phyloP scores from a whole-genome alignment of 2,329 filamentous ascomycete genomes.

The Lecanoromycetidae sp. region DNA sequence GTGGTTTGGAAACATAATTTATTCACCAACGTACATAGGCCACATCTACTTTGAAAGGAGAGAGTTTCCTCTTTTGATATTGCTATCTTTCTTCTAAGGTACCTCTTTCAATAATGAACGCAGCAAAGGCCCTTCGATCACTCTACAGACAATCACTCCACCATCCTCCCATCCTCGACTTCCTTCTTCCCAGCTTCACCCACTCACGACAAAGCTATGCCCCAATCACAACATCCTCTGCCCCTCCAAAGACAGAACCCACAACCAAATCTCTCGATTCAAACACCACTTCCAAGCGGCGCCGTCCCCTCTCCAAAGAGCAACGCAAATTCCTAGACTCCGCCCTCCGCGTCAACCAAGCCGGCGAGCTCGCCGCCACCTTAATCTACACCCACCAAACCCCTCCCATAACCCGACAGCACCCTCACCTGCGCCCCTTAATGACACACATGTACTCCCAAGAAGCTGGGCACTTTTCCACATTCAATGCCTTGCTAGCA shows the following conservation, averaged over 20 bases:
- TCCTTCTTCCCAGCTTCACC: conserved; percentile 29
- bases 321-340: conserved; percentile 66
- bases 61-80: no score
- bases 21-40: no score
- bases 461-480: conserved; percentile 73
- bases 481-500: conserved; percentile 72
- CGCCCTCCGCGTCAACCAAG: conserved; percentile 89
- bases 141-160: background rate
- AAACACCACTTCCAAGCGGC: conserved; percentile 21
- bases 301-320: conserved; percentile 51
- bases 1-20: no score
- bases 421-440: conserved; percentile 77
- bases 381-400: conserved; percentile 88
- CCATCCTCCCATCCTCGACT: conserved; percentile 19
- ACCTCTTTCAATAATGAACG: no score
- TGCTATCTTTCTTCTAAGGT: no score
- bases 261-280: conserved; percentile 7
- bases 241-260: conserved; percentile 26
- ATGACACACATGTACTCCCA: conserved; percentile 99
- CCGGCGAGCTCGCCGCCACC: conserved; percentile 90
- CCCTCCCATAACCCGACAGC: conserved; percentile 61
- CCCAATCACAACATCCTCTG: conserved; percentile 15
- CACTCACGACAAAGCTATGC: conserved; percentile 16
- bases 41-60: no score
- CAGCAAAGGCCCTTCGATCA: background rate